Base-by-base conservation (phyloP, 805 yeast genomes). In the Candida schatavii region DNA sequence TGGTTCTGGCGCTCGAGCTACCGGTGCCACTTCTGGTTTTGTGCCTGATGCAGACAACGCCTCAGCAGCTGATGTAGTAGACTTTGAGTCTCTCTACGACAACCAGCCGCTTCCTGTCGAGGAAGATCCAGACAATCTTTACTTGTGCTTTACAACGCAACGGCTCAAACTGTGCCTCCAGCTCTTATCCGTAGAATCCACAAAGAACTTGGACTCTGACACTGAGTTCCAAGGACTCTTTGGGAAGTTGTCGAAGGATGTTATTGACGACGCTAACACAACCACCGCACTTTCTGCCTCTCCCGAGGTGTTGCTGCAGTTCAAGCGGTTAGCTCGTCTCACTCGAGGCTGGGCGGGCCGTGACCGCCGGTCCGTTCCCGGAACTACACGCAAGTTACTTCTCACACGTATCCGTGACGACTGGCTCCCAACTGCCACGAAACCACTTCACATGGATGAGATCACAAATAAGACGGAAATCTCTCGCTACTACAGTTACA, bases 271-370 rank as follows among this genome's bases (percentile, higher is more conserved):
- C 58, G 89, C 88, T 0, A 85, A 84, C 50, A 74, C 85, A 1
- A 78, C 88, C n/a, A 76, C 89, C 0, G 80, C 90, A 0, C 68
- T 82, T 2, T 78, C 83, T 27, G 75, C 80, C 0, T 75, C 85
- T 0, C 91, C 90, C 0, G 89, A 83, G 46, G 75, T 79, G 15
- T 59, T 85, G 43, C 77, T 72, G 39, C 87, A 82, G 52, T 77
- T 83, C 49, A 83, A 79, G 51, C 72, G 73, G 61, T 47, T 74
- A 62, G 73, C 78, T 5, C 68, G 74, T 41, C 57, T 75, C n/a
- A 79, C 86, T 0, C 72, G 86, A 51, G 89, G 88, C 19, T 88
- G 96, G 96, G 85, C 88, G 35, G 95, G 95, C 0, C 76, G 78
- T 47, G 95, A 87, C 53, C 78, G 82, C 46, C 63, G 84, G 37